These are phyloP conservation scores for Backusella liffmaniae DNA, from an alignment of 192 early-diverging fungal species.

Conservation along the genomic window DNA sequence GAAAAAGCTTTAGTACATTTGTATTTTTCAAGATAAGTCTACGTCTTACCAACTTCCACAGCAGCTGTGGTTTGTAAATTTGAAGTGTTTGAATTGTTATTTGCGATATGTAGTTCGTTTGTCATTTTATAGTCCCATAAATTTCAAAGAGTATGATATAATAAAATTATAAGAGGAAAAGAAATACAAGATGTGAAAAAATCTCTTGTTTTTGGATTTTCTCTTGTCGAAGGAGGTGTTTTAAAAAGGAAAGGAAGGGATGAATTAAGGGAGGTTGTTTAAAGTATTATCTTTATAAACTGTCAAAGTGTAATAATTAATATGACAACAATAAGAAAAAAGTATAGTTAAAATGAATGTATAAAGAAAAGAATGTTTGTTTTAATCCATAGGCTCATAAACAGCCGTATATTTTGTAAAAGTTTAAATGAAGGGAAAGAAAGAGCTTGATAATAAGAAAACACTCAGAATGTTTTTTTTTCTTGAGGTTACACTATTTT, in stretches of 20 bases:
- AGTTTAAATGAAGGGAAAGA: not conserved
- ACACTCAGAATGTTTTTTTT: not conserved
- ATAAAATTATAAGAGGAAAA: not conserved
- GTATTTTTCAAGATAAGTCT: not conserved
- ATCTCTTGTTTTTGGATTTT: constrained; percentile 4
- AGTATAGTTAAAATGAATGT: not conserved
- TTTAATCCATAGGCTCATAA: not conserved
- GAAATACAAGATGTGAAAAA: constrained; percentile 6
- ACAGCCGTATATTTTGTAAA: not conserved
- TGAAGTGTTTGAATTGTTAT: not conserved
- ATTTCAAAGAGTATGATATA: not conserved
- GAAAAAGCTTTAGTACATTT: not conserved
- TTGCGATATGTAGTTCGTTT: constrained; percentile 3
- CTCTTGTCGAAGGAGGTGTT: not conserved
- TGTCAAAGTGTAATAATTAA: constrained; percentile 5
- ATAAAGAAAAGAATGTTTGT: not conserved
- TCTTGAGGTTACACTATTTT: constrained; percentile 10
- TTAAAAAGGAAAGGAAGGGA: not conserved
- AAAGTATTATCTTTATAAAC: not conserved
- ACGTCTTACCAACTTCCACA: constrained; percentile 10
- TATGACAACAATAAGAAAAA: not conserved
- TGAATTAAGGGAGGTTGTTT: constrained; percentile 9
- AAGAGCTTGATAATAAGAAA: not conserved
- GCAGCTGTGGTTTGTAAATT: not conserved
- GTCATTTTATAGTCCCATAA: constrained; percentile 1